These are phyloP conservation scores for Huntiella decipiens DNA, from an alignment of 2,329 filamentous ascomycete species.

Conservation along the genomic window DNA sequence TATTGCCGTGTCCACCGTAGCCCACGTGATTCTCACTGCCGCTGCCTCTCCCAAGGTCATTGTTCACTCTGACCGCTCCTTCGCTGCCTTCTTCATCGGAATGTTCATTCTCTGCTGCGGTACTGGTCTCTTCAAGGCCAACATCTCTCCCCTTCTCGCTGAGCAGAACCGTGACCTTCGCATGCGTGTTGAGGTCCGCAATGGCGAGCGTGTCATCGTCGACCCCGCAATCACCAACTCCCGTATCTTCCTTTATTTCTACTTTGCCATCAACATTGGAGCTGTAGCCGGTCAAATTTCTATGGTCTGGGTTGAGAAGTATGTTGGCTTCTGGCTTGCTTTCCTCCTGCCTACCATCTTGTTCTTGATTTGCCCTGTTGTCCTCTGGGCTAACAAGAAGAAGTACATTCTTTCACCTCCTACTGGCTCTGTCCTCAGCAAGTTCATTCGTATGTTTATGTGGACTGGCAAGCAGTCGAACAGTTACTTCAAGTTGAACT, in stretches of 20 bases:
- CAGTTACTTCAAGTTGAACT: conserved; percentile 44
- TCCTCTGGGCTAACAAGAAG: conserved; percentile 41
- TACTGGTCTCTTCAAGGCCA: conserved; percentile 66
- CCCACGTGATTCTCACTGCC: conserved; percentile 46
- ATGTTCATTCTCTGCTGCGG: conserved; percentile 36
- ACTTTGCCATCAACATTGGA: conserved; percentile 43
- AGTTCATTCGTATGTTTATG: conserved; percentile 41
- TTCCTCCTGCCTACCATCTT: conserved; percentile 48
- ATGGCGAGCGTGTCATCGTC: conserved; percentile 49
- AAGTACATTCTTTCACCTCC: conserved; percentile 45
- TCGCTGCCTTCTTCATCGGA: conserved; percentile 53
- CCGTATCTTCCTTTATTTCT: conserved; percentile 47
- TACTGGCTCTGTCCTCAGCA: conserved; percentile 51
- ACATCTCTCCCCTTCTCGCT: conserved; percentile 53
- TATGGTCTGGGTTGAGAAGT: conserved; percentile 60
- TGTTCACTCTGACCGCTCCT: conserved; percentile 32
- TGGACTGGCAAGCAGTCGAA: conserved; percentile 45
- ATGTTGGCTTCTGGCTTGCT: conserved; percentile 56
- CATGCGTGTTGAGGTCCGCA: conserved; percentile 34
- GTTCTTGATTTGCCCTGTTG: conserved; percentile 41
- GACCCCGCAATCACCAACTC: conserved; percentile 50
- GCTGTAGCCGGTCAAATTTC: conserved; percentile 38
- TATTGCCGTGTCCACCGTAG: conserved; percentile 43
- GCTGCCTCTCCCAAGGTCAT: conserved; percentile 47
- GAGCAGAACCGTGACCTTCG: conserved; percentile 46